Evolutionary conservation across 225 moss, liverwort and hornwort genomes (phyloP), one percentile per base, ranked within the genome.

Genomic region (Takakia lepidozioides): DNA sequence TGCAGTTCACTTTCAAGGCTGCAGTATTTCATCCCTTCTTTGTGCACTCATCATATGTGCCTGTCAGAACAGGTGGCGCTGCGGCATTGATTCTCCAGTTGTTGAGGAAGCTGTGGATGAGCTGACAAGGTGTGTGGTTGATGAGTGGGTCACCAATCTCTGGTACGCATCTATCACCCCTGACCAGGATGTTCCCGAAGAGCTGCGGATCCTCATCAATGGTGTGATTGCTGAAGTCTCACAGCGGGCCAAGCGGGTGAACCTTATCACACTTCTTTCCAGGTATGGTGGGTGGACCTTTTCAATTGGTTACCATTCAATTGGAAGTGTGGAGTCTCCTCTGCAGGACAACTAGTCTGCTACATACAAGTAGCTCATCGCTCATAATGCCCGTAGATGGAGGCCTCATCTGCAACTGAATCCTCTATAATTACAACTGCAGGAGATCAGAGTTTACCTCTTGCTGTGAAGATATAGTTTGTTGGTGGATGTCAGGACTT

Each of bases 81-180:
- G 48, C 51, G 67, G 62, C 34, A 63, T 80, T 44, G 67, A 80
- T 59, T 75, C 80, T 25, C 71, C 64, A 51, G 64, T 61, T 51
- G 65, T 80, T 27, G 80, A 68, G 64, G 61, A 59, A 43, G 80
- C 75, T 44, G 74, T 80, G 68, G 80, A 80, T 65, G 64, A 68
- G 68, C 67, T 80, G 44, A 68, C 80, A 19, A 71, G 61, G 64
- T 61, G 61, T 65, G 51, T 80, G 11, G 55, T 75, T 52, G 61
- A 75, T 64, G 75, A 80, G 35, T 80, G 76, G 64, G 40, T 80
- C 51, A 75, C 67, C 16, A 34, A 48, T 57, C 75, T 80, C 47
- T 80, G 80, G 80, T 80, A 75, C 50, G 18, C 64, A 38, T 19
- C 61, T 30, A 60, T 80, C 22, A 75, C 75, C 23, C 54, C 80